Base-by-base conservation (phyloP, 768 basidiomycete genomes). In the Melanogaster broomeanus region DNA sequence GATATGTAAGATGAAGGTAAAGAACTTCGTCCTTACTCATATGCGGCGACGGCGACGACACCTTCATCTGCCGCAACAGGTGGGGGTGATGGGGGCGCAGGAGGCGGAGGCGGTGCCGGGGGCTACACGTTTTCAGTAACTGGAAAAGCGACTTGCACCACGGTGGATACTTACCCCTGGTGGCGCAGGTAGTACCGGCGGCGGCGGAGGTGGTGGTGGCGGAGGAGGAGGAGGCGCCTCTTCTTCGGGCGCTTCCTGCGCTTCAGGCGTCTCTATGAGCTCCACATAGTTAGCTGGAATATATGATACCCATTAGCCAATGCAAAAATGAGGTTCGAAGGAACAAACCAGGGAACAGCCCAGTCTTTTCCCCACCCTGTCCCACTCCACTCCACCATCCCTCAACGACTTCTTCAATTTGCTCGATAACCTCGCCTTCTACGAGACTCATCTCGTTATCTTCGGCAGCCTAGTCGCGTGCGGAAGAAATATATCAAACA, bases 321-420 rank as follows among this genome's bases (percentile, higher is more conserved):
- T 10, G 27, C 5, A n/a, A 33, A 43, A 28, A 45, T 27, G 41
- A 7, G 25, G n/a, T 30, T 22, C 48, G 15, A 37, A n/a, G 35
- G 3, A 7, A 55, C 79, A 21, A 58, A 91, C 89, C 80, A 52
- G 93, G 94, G 83, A 96, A 97, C 28, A 95, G 68, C 8, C 94
- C 95, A 6, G 70, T 75, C 73, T 88, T 86, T 5, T 25, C 19
- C 6, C 92, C 93, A 21, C 75, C 79, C 37, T 76, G 71, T 27
- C 84, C 85, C 43, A 83, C 74, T 19, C 92, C 95, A 51, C 76
- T 80, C 95, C 94, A 97, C 95, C 95, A 98, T 6, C 90, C 90
- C 59, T 91, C 89, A 58, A 88, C 91, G 15, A 91, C 69, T 68
- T 90, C 84, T 68, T 93, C 90, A 42, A 96, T 83, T 56, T 88